Conservation (phyloP, 1,139 yeast genomes). For the Kodamaea sp. region DNA sequence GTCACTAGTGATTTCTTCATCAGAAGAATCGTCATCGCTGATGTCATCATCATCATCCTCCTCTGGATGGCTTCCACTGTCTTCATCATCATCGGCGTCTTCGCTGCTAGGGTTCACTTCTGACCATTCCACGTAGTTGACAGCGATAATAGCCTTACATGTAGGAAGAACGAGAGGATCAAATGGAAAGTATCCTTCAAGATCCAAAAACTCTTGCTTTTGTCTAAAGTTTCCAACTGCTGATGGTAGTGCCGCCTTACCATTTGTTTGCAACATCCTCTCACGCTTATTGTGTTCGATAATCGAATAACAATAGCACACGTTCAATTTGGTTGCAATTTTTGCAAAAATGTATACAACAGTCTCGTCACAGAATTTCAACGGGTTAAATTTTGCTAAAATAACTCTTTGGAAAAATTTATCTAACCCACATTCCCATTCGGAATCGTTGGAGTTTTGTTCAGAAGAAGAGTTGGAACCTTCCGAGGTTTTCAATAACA, state of each 20-base stretch:
- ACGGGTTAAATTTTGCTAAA: slow-evolving; percentile 87
- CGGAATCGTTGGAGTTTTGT: slow-evolving; percentile 24
- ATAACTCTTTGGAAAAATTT: slow-evolving; percentile 85
- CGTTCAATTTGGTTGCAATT: slow-evolving; percentile 84
- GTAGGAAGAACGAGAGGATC: slow-evolving; percentile 82
- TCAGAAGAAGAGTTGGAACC: slow-evolving; percentile 18
- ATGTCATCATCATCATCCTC: slow-evolving; percentile 32
- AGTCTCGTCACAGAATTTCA: slow-evolving; percentile 89
- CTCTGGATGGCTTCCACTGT: slow-evolving; percentile 34
- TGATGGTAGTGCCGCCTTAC: slow-evolving; percentile 27
- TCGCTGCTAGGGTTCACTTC: slow-evolving; percentile 47
- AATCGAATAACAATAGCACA: slow-evolving; percentile 90
- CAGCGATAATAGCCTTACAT: slow-evolving; percentile 53
- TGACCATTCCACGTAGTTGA: slow-evolving; percentile 73
- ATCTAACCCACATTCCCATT: slow-evolving; percentile 85
- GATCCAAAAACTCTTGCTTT: slow-evolving; percentile 79
- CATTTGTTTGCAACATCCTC: slow-evolving; percentile 42
- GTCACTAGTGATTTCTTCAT: slow-evolving; percentile 28
- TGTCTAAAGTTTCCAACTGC: slow-evolving; percentile 45
- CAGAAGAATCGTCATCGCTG: slow-evolving; percentile 22
- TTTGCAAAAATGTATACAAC: slow-evolving; percentile 94
- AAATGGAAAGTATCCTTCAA: slow-evolving; percentile 93
- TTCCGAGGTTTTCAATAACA: slow-evolving; percentile 44
- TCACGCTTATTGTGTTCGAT: slow-evolving; percentile 88
- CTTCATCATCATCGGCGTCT: slow-evolving; percentile 70